phyloP scores from a whole-genome alignment of 345 rosid genomes.

The Camelina laxa region DNA sequence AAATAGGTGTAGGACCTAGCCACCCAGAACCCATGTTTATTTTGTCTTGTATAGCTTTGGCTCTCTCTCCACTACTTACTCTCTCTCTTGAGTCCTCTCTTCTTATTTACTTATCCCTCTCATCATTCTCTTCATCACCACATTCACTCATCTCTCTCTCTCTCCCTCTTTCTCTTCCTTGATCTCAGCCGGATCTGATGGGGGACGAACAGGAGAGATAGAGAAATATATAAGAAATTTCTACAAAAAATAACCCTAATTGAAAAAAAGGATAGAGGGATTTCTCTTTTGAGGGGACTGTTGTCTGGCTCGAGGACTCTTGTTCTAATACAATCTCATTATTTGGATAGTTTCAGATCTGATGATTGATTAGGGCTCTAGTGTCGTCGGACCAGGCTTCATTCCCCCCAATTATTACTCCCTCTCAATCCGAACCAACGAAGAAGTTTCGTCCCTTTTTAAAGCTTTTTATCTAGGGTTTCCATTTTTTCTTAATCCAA shows the following conservation, averaged over 20 bases:
- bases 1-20: constrained; percentile 29
- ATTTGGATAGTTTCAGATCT: constrained; percentile 9
- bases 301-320: constrained; percentile 96
- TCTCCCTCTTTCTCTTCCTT: constrained; percentile 55
- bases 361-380: constrained; percentile 42
- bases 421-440: constrained; percentile 34
- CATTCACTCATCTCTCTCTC: constrained; percentile 23
- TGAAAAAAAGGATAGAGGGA: constrained; percentile 35
- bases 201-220: constrained; percentile 50
- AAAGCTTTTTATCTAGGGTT: constrained; percentile 21
- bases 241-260: constrained; percentile 20
- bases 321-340: constrained; percentile 27
- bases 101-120: constrained; percentile 34
- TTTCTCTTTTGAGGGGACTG: constrained; percentile 83
- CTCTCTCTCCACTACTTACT: constrained; percentile 36
- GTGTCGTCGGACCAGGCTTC: constrained; percentile 99
- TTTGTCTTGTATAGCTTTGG: constrained; percentile 43
- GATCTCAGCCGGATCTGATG: constrained; percentile 69
- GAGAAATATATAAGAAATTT: neutral
- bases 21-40: constrained; percentile 43
- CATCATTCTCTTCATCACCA: constrained; percentile 38
- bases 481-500: neutral
- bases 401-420: constrained; percentile 90
- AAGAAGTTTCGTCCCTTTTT: neutral
- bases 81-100: constrained; percentile 27